These are phyloP conservation scores for Conringia planisiliqua DNA, from an alignment of 345 rosid genomes.

Conservation along the genomic window DNA sequence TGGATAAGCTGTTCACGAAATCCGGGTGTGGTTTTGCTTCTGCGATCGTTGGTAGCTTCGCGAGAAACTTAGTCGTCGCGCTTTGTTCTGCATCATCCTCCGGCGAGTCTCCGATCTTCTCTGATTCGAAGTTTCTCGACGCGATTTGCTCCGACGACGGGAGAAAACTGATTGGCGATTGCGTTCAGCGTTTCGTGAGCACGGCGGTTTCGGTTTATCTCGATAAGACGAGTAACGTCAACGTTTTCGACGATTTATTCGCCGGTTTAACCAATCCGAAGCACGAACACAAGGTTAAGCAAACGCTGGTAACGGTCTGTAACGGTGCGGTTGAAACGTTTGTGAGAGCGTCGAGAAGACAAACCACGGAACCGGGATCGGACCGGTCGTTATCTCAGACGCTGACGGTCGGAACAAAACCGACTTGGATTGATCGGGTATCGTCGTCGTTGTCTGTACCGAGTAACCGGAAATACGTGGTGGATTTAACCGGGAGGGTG, in stretches of 20 bases:
- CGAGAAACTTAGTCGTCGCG: constrained; percentile 64
- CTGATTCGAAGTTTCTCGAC: constrained; percentile 36
- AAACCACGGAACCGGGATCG: background rate
- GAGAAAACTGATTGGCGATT: constrained; percentile 60
- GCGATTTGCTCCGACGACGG: constrained; percentile 46
- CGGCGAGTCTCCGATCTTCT: background rate
- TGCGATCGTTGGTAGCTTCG: constrained; percentile 77
- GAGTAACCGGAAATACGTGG: constrained; percentile 60
- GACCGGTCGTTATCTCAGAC: background rate
- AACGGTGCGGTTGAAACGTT: constrained; percentile 61
- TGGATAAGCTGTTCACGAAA: constrained; percentile 59
- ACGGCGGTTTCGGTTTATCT: constrained; percentile 78
- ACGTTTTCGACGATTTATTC: constrained; percentile 63
- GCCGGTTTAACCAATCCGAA: constrained; percentile 73
- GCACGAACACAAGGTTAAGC: constrained; percentile 48
- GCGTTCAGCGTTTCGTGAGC: constrained; percentile 68
- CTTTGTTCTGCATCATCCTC: constrained; percentile 25
- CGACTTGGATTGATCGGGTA: constrained; percentile 52
- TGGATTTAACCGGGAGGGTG: constrained; percentile 65
- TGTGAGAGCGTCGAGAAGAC: constrained; percentile 46
- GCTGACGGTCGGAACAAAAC: constrained; percentile 22
- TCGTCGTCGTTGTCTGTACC: constrained; percentile 64
- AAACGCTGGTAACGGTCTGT: constrained; percentile 52
- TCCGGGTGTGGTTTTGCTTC: constrained; percentile 76
- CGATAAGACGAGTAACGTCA: constrained; percentile 63